These are phyloP conservation scores for Megacollybia platyphylla DNA, from an alignment of 1,284 basidiomycete genomes.

Conservation along the genomic window DNA sequence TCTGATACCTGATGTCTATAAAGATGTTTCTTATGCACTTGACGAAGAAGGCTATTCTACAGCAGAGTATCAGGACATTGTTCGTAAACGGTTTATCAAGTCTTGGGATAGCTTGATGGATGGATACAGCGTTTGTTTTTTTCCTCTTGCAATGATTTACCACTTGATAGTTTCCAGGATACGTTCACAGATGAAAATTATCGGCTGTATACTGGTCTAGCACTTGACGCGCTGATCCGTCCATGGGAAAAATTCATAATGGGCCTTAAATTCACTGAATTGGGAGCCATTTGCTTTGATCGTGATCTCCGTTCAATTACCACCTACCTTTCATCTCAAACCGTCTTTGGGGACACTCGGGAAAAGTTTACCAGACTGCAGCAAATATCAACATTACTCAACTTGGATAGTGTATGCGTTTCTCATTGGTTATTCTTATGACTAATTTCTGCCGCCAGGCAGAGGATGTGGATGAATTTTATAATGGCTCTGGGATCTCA, in stretches of 20 bases:
- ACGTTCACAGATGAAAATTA: slow-evolving; percentile 83
- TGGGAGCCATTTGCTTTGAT: slow-evolving; percentile 96
- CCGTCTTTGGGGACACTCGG: slow-evolving; percentile 75
- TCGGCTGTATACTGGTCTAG: slow-evolving; percentile 72
- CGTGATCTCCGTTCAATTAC: slow-evolving; percentile 81
- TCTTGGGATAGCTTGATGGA: slow-evolving; percentile 78
- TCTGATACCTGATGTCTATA: slow-evolving; percentile 80
- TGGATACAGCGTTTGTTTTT: slow-evolving; percentile 61
- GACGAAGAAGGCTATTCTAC: slow-evolving; percentile 81
- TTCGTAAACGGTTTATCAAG: slow-evolving; percentile 81
- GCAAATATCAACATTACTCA: slow-evolving; percentile 87
- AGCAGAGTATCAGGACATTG: slow-evolving; percentile 76
- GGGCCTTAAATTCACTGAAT: slow-evolving; percentile 80
- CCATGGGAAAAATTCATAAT: slow-evolving; percentile 90
- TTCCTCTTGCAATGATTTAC: neutral
- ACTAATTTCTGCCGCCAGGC: slow-evolving; percentile 35
- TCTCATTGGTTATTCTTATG: neutral
- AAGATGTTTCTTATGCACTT: slow-evolving; percentile 77
- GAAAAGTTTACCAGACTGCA: slow-evolving; percentile 89
- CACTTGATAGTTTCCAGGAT: slow-evolving; percentile 35
- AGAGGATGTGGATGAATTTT: slow-evolving; percentile 87
- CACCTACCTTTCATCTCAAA: slow-evolving; percentile 76
- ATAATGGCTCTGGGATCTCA: slow-evolving; percentile 81
- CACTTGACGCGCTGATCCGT: slow-evolving; percentile 76
- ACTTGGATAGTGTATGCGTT: slow-evolving; percentile 67